phyloP scores from a whole-genome alignment of 805 yeast genomes.

The Candida boidinii region DNA sequence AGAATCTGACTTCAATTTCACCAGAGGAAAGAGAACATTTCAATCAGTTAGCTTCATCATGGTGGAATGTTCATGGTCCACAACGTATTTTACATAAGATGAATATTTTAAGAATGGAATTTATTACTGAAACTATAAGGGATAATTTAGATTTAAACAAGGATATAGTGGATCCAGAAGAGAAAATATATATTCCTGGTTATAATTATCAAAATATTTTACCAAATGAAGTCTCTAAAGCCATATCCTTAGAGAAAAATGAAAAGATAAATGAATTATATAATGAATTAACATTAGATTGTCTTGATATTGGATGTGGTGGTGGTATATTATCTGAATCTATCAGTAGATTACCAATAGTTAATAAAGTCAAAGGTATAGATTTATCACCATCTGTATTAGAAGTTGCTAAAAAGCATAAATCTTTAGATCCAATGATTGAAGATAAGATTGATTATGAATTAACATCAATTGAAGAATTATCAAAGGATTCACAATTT shows the following conservation, averaged over 20 bases:
- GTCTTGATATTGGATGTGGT: slow-evolving; percentile 93
- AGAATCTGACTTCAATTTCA: slow-evolving; percentile 32
- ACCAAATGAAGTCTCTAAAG: slow-evolving; percentile 44
- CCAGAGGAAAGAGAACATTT: slow-evolving; percentile 73
- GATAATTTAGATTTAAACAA: slow-evolving; percentile 35
- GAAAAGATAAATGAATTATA: slow-evolving; percentile 30
- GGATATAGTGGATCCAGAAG: slow-evolving; percentile 26
- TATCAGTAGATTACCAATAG: slow-evolving; percentile 64
- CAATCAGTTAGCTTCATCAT: slow-evolving; percentile 77
- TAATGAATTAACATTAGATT: slow-evolving; percentile 32
- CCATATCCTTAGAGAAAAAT: slow-evolving; percentile 44
- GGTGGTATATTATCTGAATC: slow-evolving; percentile 94
- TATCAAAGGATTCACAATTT: slow-evolving; percentile 35
- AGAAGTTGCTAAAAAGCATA: slow-evolving; percentile 69
- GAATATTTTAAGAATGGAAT: slow-evolving; percentile 87
- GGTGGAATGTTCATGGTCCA: slow-evolving; percentile 97
- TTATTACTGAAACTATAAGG: slow-evolving; percentile 56
- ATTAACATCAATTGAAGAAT: slow-evolving; percentile 53
- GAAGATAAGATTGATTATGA: slow-evolving; percentile 37
- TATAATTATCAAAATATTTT: slow-evolving; percentile 53
- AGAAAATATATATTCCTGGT: slow-evolving; percentile 65
- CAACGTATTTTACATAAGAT: slow-evolving; percentile 91
- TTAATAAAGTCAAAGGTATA: slow-evolving; percentile 63
- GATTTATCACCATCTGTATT: slow-evolving; percentile 83
- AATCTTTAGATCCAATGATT: slow-evolving; percentile 54